Evolutionary conservation across 441 rosid genomes (phyloP), one percentile per base, ranked within the genome.

Genomic region (Pelargonium cotyledonis): DNA sequence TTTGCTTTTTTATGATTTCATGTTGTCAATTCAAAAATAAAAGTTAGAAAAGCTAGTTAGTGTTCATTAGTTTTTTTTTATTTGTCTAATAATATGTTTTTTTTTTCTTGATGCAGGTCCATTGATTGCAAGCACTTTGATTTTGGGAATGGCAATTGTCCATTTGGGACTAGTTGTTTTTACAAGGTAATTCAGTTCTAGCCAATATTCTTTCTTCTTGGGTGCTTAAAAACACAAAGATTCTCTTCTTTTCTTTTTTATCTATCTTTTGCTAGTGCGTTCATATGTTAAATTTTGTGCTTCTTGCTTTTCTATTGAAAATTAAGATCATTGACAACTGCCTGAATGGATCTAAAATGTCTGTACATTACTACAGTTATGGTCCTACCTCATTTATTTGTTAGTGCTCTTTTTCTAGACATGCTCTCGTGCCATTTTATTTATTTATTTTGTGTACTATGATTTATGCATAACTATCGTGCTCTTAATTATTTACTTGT

Each of bases 111-210:
- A 70, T 78, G 64, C 87, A 95, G 98, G 71, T 90, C 92, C 23
- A 95, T 90, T 35, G 91, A 93, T 76, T 93, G 97, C 84, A 93
- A 86, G 86, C 93, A 91, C 80, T 93, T 93, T 71, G 87, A 90
- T 76, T 88, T 89, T 65, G 97, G 99, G 44, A 91, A 89, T 76
- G 97, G 95, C 70, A 88, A 84, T 70, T 95, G 98, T 73, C 99
- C 92, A 18, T 95, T 95, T 74, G 98, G 99, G 65, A 84, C 91
- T 49, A 95, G 99, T 80, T 92, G 98, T 79, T 95, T 95, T 73
- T 95, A 95, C 85, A 95, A 89, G 97, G 98, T 60, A 60, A 10
- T 11, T 21, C 63, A 60, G 9, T 16, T 23, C 11, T n/a, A 60
- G 26, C 63, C 35, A 11, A 60, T 11, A 60, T 23, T 60, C 63